Conservation (phyloP, 768 basidiomycete genomes). For the Suillus bovinus region DNA sequence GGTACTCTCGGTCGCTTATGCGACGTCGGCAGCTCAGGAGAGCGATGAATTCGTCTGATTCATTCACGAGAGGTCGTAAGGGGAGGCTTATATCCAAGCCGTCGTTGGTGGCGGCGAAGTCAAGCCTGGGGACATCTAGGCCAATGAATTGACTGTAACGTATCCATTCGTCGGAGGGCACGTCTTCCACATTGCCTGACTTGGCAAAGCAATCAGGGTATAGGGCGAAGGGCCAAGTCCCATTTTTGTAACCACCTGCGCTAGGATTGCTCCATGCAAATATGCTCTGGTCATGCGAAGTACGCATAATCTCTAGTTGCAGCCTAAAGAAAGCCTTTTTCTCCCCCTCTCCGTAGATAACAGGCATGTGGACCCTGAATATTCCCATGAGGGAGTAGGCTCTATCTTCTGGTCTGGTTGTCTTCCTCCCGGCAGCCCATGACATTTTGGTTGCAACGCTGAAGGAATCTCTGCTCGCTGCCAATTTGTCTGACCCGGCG, state of each 20-base stretch:
- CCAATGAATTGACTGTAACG: neutral
- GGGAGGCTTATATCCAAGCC: conserved; percentile 1
- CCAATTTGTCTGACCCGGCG: neutral
- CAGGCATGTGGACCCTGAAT: conserved; percentile 21
- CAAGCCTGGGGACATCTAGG: neutral
- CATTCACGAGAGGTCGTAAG: neutral
- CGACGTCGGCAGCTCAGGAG: neutral
- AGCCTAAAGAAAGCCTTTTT: conserved; percentile 23
- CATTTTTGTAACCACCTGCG: neutral
- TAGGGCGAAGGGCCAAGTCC: neutral
- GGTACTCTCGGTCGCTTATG: neutral
- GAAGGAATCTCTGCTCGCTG: neutral
- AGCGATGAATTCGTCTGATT: neutral
- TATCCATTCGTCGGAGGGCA: conserved; percentile 2
- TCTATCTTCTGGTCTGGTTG: conserved; percentile 25
- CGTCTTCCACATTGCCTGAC: neutral
- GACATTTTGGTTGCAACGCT: conserved; percentile 11
- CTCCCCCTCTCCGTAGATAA: conserved; percentile 26
- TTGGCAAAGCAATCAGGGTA: neutral
- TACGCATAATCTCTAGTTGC: conserved; percentile 12
- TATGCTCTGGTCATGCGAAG: conserved; percentile 15
- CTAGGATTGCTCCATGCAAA: conserved; percentile 7
- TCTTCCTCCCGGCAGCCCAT: conserved; percentile 23
- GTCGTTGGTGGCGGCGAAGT: conserved; percentile 3
- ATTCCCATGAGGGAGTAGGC: conserved; percentile 27